phyloP scores from a whole-genome alignment of 2,329 filamentous ascomycete genomes.

The Microdochium nivale region DNA sequence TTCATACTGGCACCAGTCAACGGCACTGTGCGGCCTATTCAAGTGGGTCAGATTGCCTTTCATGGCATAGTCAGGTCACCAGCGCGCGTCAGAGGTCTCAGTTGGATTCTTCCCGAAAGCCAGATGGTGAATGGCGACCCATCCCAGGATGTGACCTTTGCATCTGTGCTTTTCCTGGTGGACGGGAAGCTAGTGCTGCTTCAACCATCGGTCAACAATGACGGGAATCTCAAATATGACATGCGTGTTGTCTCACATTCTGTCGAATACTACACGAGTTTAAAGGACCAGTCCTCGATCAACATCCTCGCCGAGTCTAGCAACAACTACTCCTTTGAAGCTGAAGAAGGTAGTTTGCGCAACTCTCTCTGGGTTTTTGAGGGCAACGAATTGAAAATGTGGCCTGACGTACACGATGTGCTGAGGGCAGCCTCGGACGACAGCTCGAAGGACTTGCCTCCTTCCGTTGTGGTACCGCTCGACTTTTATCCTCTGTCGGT shows the following conservation, averaged over 20 bases:
- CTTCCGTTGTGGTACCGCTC: conserved; percentile 68
- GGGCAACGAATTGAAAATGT: conserved; percentile 74
- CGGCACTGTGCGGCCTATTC: conserved; percentile 67
- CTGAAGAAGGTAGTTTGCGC: conserved; percentile 45
- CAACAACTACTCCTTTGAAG: conserved; percentile 19
- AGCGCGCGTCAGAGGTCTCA: conserved; percentile 82
- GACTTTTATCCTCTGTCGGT: conserved; percentile 94
- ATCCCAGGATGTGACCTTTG: conserved; percentile 87
- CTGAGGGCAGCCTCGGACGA: conserved; percentile 62
- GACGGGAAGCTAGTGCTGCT: conserved; percentile 93
- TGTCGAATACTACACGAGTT: conserved; percentile 89
- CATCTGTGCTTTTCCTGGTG: conserved; percentile 91
- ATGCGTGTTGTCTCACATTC: conserved; percentile 96
- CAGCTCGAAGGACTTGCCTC: conserved; percentile 59
- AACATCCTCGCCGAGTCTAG: conserved; percentile 14
- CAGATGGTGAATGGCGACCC: conserved; percentile 88
- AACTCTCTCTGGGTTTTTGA: conserved; percentile 96
- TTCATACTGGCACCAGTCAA: conserved; percentile 73
- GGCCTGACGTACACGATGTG: conserved; percentile 83
- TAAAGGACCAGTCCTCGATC: conserved; percentile 68
- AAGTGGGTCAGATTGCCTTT: conserved; percentile 96
- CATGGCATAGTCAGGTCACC: conserved; percentile 94
- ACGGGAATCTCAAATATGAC: conserved; percentile 87
- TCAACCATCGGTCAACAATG: conserved; percentile 74
- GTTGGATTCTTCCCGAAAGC: conserved; percentile 89